Evolutionary conservation across 345 rosid genomes (phyloP), one percentile per base, ranked within the genome.

Genomic region (Hibiscus mutabilis): DNA sequence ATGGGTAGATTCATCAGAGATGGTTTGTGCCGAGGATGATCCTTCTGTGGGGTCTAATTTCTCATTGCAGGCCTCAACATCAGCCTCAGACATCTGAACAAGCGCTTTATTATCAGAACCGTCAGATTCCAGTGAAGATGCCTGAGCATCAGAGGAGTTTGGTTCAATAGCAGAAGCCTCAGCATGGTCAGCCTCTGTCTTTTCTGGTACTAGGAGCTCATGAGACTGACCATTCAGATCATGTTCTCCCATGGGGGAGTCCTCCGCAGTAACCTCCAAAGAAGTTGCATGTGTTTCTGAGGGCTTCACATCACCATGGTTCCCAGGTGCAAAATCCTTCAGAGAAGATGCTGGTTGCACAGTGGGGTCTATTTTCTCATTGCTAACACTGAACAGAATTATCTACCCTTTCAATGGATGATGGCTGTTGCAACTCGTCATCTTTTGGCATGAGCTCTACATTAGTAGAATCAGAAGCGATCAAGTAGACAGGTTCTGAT

Each of bases 231-330:
- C 53, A 9, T 68, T 51, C 25, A 5, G 58, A 60, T 29, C 74
- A 47, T 11, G 27, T 66, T 59, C 64, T 29, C 1, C 52, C 35
- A 13, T 29, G 5, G 21, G 25, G n/a, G 79, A 63, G 27, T 74
- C 72, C 61, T 66, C 25, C 31, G 37, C 3, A 21, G 12, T 11
- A 59, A 9, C 56, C 37, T 70, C 60, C 2, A 55, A 66, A 1
- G 18, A 73, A 24, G 73, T 70, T 60, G n/a, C 75, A 57, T 61
- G 76, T 14, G 18, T 33, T 44, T 47, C 60, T 1, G 56, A 27
- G 22, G 56, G 22, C 21, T 79, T 64, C 62, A 27, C 66, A 15
- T n/a, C 76, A 52, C 58, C 64, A 72, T 65, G 75, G 25, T 64
- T 68, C 29, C 60, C 51, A 35, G 56, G 35, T 57, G 40, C 60